Conservation (phyloP, 1,139 yeast genomes). For the Scheffersomyces titani region DNA sequence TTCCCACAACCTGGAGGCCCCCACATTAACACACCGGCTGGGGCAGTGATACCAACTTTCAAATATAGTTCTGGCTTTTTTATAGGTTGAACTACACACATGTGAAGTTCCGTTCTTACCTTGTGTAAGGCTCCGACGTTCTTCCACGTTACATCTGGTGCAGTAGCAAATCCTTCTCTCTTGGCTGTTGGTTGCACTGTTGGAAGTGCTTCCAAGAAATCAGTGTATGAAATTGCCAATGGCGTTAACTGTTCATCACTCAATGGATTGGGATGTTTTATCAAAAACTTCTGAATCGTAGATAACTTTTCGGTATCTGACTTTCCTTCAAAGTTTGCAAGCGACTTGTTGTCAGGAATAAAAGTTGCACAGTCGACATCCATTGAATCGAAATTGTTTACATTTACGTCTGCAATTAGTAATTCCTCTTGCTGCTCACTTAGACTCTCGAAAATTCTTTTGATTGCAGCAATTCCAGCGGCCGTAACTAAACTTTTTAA, state of each 20-base stretch:
- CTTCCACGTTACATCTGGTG: slow-evolving; percentile 96
- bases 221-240: slow-evolving; percentile 72
- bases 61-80: slow-evolving; percentile 87
- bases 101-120: slow-evolving; percentile 86
- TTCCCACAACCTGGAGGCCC: slow-evolving; percentile 99
- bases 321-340: slow-evolving; percentile 27
- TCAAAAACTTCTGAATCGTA: slow-evolving; percentile 71
- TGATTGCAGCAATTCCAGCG: slow-evolving; percentile 93
- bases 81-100: slow-evolving; percentile 97
- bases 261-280: slow-evolving; percentile 77
- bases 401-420: slow-evolving; percentile 8
- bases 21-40: slow-evolving; percentile 97
- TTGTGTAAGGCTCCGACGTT: slow-evolving; percentile 87
- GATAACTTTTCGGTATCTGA: slow-evolving; percentile 50
- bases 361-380: slow-evolving; percentile 38
- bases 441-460: slow-evolving; percentile 69
- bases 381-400: slow-evolving; percentile 30
- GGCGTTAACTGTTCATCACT: slow-evolving; percentile 74
- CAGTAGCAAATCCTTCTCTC: slow-evolving; percentile 98
- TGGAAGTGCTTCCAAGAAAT: slow-evolving; percentile 83
- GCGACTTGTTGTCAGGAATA: slow-evolving; percentile 9
- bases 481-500: slow-evolving; percentile 91
- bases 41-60: slow-evolving; percentile 92
- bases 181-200: slow-evolving; percentile 96
- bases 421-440: slow-evolving; percentile 38